Evolutionary conservation across 768 basidiomycete genomes (phyloP), one percentile per base, ranked within the genome.

Genomic region (Cystobasidium onofrii): DNA sequence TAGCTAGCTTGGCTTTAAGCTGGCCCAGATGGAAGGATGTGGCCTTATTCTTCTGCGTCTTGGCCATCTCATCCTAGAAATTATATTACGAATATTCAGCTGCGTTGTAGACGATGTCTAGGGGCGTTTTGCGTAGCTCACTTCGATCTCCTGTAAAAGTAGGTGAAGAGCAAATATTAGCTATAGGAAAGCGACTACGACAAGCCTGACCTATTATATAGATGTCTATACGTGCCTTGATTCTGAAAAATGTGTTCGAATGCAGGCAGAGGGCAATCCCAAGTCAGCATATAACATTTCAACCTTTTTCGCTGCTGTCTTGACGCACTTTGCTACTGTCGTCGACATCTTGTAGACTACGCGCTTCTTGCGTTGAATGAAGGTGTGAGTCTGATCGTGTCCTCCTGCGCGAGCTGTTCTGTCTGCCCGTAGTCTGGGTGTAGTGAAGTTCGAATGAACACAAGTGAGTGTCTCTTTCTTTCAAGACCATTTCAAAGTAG

Each of bases 1-100:
- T 99, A 63, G 96, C 96, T 65, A 99, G 88, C 81, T 99, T 99
- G 72, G 96, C 64, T 27, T 60, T 55, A 17, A 60, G 33, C 27
- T 44, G 39, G 60, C 55, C 63, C 52, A 76, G 44, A 62, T 73
- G 72, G 57, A 74, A 73, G 29, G 76, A 76, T 1, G 81, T 81
- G 60, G 80, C 79, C 77, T 83, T 82, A 76, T 82, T 82, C 77
- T 80, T 82, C 77, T 82, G 77, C 55, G 76, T 77, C 64, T 73
- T 76, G 23, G 78, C 76, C 79, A 44, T 41, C 15, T 84, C 85
- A 80, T 85, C 91, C 90, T 93, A 20, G 9, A 86, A 86, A 92
- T 39, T 39, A 15, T 88, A 86, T 89, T 92, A 72, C 77, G 75
- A 71, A 76, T 39, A 62, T 73, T 82, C 76, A 81, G 81, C 80